phyloP scores from a whole-genome alignment of 768 basidiomycete species.

The Amanita inopinata region DNA sequence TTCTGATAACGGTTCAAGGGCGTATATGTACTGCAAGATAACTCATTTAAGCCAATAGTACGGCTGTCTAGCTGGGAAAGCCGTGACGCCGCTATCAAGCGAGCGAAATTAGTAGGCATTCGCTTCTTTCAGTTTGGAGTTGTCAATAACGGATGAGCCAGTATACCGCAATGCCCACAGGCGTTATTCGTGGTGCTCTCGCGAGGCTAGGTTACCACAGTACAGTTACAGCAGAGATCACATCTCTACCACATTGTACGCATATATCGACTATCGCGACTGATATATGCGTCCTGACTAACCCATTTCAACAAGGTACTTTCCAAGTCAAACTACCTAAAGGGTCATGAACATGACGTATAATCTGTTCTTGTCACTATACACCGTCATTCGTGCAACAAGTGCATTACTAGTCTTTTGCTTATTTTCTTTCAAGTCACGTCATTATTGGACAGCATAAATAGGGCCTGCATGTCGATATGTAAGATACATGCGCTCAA shows the following conservation, averaged over 20 bases:
- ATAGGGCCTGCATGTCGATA: too few relatives aligned
- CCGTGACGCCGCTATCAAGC: conserved; percentile 58
- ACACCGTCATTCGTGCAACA: not conserved
- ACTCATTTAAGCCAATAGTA: conserved; percentile 76
- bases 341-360: conserved; percentile 3
- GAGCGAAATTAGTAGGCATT: conserved; percentile 53
- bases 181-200: conserved; percentile 78
- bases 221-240: conserved; percentile 71
- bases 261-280: not conserved
- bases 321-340: conserved; percentile 8
- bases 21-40: conserved; percentile 89
- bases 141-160: conserved; percentile 20
- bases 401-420: too few relatives aligned
- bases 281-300: conserved; percentile 15
- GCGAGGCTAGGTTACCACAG: conserved; percentile 67
- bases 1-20: conserved; percentile 39
- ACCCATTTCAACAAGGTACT: not conserved
- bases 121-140: not conserved
- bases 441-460: too few relatives aligned
- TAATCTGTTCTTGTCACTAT: not conserved
- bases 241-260: conserved; percentile 77
- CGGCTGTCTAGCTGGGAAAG: conserved; percentile 79
- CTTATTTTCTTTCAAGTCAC: too few relatives aligned
- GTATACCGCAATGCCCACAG: conserved; percentile 78
- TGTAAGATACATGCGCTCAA: too few relatives aligned